Base-by-base conservation (phyloP, 2,329 filamentous ascomycete genomes). In the Lachnellula arida region DNA sequence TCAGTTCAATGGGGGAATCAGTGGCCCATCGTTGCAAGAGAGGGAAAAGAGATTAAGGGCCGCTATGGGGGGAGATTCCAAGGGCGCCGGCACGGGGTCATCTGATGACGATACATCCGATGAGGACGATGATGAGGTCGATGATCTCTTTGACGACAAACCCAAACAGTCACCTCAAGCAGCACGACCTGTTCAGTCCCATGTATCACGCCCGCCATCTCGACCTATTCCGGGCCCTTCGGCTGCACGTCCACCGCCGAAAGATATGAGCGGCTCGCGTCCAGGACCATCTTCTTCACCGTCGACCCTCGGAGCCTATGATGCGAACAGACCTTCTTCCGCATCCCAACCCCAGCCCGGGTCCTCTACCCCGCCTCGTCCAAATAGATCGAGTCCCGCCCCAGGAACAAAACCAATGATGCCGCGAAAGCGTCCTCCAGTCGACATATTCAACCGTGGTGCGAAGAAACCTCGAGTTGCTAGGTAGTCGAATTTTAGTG, bases 11-110 rank as follows among this genome's bases (percentile, higher is more conserved):
- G 60, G 58, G 8, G 57, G 55, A 3, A 50, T 61, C n/a, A 56
- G 53, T 46, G 60, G 62, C 44, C 53, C 59, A 60, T 54, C 61
- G 8, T 47, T 72, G 9, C 68, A 73, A 49, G 72, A 74, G 23
- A 67, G 72, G 22, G 76, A 77, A 46, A 58, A 55, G n/a, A 61
- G 60, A 37, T 55, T 68, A 28, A 51, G 56, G n/a, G 65, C 64
- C 44, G 35, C 47, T 17, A 44, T 46, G 47, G 58, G 48, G 49
- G 48, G 19, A 56, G 14, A 19, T 37, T 43, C 42, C 55, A 4
- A 22, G 35, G 8, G 43, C 37, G 25, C 46, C 49, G 5, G 40
- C 8, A 59, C 59, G 35, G 49, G 54, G 14, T 65, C 61, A 19
- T 46, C 61, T n/a, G 55, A 65, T 25, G 65, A 60, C 7, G 28